Conservation (phyloP, 129 eudicot species). For the Artemisia annua region DNA sequence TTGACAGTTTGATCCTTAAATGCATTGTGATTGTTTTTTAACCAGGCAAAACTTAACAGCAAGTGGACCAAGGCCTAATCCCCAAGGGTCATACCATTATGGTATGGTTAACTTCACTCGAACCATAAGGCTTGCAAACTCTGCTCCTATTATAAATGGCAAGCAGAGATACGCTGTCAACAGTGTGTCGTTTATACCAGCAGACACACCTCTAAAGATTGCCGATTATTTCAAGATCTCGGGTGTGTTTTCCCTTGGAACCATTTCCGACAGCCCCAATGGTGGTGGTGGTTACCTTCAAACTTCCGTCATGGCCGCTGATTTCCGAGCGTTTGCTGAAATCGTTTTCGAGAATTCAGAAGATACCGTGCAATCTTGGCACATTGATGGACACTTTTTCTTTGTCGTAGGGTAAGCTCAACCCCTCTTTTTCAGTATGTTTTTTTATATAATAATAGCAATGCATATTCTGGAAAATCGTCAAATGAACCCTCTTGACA, state of each 20-base stretch:
- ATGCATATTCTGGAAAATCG: background rate
- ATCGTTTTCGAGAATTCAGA: constrained; percentile 67
- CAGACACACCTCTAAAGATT: constrained; percentile 72
- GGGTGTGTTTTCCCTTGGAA: constrained; percentile 58
- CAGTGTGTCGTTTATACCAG: constrained; percentile 60
- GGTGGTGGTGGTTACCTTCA: constrained; percentile 60
- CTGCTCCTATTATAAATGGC: constrained; percentile 64
- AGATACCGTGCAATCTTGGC: constrained; percentile 67
- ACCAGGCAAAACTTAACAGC: constrained; percentile 72
- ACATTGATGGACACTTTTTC: constrained; percentile 71
- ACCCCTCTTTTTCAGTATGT: background rate
- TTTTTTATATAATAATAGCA: background rate
- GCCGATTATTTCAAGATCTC: constrained; percentile 71
- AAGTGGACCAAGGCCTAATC: constrained; percentile 86
- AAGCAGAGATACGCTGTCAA: constrained; percentile 72
- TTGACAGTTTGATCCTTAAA: background rate
- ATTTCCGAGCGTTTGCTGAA: constrained; percentile 61
- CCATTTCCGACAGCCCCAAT: constrained; percentile 51
- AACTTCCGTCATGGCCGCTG: constrained; percentile 74
- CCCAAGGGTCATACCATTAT: constrained; percentile 83
- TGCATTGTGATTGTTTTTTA: background rate
- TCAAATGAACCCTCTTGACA: background rate
- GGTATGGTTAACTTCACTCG: constrained; percentile 61
- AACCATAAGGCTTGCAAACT: constrained; percentile 60
- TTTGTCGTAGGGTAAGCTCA: constrained; percentile 71